phyloP scores from a whole-genome alignment of 768 basidiomycete genomes.

The Trametes sanguinea region DNA sequence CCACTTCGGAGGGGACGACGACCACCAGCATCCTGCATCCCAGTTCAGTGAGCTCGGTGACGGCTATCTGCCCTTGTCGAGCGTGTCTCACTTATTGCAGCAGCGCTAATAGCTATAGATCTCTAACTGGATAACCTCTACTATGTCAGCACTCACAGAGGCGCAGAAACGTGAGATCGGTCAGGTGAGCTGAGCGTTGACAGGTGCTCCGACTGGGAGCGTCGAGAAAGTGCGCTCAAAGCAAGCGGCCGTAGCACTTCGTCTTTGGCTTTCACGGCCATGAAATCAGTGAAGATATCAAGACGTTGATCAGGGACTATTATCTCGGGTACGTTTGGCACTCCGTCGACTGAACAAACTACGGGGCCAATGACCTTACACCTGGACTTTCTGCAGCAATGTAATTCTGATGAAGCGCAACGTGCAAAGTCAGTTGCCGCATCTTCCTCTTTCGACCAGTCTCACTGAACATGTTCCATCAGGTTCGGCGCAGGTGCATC shows the following conservation, averaged over 20 bases:
- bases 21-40: no score
- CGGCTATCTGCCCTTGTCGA: no score
- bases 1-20: no score
- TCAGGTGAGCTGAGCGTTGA: slow-evolving; percentile 21
- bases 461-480: background rate
- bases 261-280: slow-evolving; percentile 70
- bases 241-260: slow-evolving; percentile 51
- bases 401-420: slow-evolving; percentile 74
- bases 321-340: slow-evolving; percentile 49
- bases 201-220: no score
- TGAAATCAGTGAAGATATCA: slow-evolving; percentile 51
- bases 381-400: slow-evolving; percentile 34
- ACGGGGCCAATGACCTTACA: no score
- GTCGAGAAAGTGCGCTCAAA: no score
- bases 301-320: slow-evolving; percentile 60
- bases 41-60: no score
- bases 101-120: no score
- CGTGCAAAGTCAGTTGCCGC: slow-evolving; percentile 44
- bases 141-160: slow-evolving; percentile 24
- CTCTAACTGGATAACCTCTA: background rate
- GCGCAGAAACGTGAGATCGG: slow-evolving; percentile 33
- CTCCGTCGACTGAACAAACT: background rate
- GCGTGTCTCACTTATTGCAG: no score
- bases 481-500: slow-evolving; percentile 55
- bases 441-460: background rate